These are phyloP conservation scores for Astrephomene gubernaculifera DNA, from an alignment of 139 green algal species.

Conservation along the genomic window DNA sequence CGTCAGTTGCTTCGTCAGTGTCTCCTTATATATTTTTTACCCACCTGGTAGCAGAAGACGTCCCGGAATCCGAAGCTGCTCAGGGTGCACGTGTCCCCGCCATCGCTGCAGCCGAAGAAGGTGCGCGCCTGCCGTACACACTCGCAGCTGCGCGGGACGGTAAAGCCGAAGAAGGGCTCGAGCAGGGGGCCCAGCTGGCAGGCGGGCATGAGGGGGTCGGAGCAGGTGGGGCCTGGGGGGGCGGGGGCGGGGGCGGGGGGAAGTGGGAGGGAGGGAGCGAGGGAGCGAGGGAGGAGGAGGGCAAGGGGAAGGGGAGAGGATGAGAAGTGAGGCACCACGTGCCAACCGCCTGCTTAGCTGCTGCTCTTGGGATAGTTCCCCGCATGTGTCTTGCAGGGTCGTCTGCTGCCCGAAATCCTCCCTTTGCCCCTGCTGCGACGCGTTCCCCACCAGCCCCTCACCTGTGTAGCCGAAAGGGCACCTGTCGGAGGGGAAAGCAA, in stretches of 20 bases:
- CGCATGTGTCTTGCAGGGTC: too few relatives aligned
- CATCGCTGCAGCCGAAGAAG: conserved; percentile 25
- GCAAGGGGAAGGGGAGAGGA: too few relatives aligned
- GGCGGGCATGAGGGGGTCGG: conserved; percentile 28
- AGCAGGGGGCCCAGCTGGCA: conserved; percentile 25
- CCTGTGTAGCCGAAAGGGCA: conserved; percentile 51
- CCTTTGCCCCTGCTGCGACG: not conserved
- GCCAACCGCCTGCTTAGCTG: too few relatives aligned
- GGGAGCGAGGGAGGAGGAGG: not conserved
- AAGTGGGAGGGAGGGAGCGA: not conserved
- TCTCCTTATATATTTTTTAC: too few relatives aligned
- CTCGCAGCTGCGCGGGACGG: conserved; percentile 40
- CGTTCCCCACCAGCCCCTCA: not conserved
- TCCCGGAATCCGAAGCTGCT: not conserved
- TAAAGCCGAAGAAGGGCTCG: conserved; percentile 47
- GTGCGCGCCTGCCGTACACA: conserved; percentile 38
- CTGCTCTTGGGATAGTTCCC: too few relatives aligned
- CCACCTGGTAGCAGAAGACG: not conserved
- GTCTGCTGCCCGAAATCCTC: not conserved
- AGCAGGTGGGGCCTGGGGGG: conserved; percentile 27
- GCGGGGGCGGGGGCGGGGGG: not conserved
- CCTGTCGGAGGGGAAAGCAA: not conserved
- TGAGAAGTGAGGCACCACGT: not conserved
- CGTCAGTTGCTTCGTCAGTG: too few relatives aligned
- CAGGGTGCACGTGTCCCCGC: not conserved